Evolutionary conservation across 148 eudicot genomes (phyloP).

Genomic region (Nyssa sinensis): DNA sequence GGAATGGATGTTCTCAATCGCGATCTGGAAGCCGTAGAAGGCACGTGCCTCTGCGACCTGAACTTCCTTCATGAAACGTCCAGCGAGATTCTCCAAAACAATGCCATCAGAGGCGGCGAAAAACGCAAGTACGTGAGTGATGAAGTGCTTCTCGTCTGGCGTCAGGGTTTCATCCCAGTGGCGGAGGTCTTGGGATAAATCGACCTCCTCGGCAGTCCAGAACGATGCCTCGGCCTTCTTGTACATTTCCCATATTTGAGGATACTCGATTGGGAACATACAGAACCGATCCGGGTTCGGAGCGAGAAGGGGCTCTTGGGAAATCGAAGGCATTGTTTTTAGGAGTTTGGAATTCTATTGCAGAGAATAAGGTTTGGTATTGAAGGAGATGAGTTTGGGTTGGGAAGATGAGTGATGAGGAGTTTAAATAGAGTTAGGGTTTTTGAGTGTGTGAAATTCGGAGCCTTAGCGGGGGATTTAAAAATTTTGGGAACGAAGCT

Average conservation of each 20-base stretch:
- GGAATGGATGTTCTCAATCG: constrained; percentile 62
- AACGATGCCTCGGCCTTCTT: constrained; percentile 74
- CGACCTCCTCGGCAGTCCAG: constrained; percentile 77
- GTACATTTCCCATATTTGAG: constrained; percentile 72
- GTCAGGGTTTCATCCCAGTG: constrained; percentile 62
- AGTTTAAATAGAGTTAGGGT: not conserved
- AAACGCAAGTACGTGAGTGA: constrained; percentile 85
- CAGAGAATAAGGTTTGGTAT: not conserved
- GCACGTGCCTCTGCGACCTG: constrained; percentile 63
- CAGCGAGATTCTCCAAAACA: constrained; percentile 62
- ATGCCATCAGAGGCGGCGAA: constrained; percentile 70
- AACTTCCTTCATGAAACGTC: constrained; percentile 61
- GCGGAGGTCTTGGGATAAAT: constrained; percentile 41
- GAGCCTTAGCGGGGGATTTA: not conserved
- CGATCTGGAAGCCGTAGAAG: constrained; percentile 62
- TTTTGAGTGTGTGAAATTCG: not conserved
- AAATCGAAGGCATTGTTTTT: constrained; percentile 33
- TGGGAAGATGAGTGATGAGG: not conserved
- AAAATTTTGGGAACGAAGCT: constrained; percentile 13
- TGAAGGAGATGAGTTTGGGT: not conserved
- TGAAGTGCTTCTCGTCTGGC: constrained; percentile 65
- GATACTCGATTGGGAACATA: constrained; percentile 65
- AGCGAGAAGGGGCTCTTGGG: constrained; percentile 42
- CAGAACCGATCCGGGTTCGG: constrained; percentile 68
- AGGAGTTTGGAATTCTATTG: not conserved